Evolutionary conservation across 2,329 filamentous ascomycete genomes (phyloP).

Genomic region (Alternaria angustiovoidea): DNA sequence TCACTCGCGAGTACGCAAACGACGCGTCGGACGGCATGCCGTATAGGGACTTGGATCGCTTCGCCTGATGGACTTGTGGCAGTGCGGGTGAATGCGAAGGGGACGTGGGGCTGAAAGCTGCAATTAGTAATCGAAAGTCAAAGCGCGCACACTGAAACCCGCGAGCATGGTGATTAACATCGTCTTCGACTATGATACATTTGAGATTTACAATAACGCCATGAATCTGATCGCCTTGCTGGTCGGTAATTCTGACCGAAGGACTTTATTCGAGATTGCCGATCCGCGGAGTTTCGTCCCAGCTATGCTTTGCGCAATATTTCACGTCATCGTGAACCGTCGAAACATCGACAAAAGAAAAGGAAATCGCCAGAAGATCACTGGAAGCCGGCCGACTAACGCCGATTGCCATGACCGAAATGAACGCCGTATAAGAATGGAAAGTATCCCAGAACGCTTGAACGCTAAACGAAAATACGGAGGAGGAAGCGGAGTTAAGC

Average conservation of each 20-base stretch:
- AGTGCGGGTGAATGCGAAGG: not conserved
- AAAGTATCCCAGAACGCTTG: constrained; percentile 41
- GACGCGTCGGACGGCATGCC: constrained; percentile 26
- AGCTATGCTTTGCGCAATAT: constrained; percentile 2
- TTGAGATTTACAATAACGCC: constrained; percentile 14
- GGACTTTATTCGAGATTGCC: not conserved
- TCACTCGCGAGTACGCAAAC: constrained; percentile 23
- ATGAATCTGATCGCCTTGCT: not conserved
- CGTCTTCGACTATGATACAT: constrained; percentile 11
- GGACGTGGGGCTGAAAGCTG: not conserved
- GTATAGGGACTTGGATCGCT: constrained; percentile 16
- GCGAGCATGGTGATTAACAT: not conserved
- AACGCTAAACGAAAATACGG: constrained; percentile 44
- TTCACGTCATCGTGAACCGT: constrained; percentile 41
- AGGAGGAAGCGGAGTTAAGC: constrained; percentile 26
- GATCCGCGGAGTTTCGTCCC: constrained; percentile 11
- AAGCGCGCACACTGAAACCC: constrained; percentile 8
- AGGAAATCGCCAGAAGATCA: constrained; percentile 15
- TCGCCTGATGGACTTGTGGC: not conserved
- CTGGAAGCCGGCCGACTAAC: constrained; percentile 20
- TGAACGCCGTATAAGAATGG: constrained; percentile 29
- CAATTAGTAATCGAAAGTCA: constrained; percentile 16
- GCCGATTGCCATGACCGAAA: constrained; percentile 23
- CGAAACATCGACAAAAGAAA: constrained; percentile 20
- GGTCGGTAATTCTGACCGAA: not conserved